Evolutionary conservation across 1,284 basidiomycete genomes (phyloP), one percentile per base, ranked within the genome.

Genomic region (Sparassis latifolia): DNA sequence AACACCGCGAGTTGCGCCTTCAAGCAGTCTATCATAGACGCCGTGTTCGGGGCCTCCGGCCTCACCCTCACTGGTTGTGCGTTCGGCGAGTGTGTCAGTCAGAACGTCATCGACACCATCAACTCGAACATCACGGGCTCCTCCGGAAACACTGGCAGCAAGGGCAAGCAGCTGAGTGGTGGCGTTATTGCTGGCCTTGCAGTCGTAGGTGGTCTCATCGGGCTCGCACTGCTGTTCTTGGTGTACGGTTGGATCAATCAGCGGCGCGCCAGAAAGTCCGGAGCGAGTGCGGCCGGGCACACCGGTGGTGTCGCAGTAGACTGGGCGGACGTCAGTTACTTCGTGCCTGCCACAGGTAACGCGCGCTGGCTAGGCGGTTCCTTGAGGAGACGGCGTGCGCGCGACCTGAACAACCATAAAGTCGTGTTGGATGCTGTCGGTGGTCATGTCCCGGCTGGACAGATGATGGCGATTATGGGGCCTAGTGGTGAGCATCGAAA

Each of bases 141-240:
- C 1, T 50, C 57, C 5, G 59, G 56, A 43, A 49, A 29, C 5
- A 10, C 46, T 7, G 42, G 48, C 3, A 51, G 58, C 3, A 62
- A 64, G 10, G 69, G 72, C 2, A 70, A 65, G 29, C 63, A 68
- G 29, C 78, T 95, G 2, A 78, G 82, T 49, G 77, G 81, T 0
- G 91, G 92, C 2, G 91, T 95, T 12, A 91, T 95, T 52, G 92
- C 87, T 33, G 92, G 92, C 10, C 69, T 96, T 20, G 90, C 84
- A 0, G 87, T 93, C 31, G 82, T 96, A 2, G 86, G 90, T 12
- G 76, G 69, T 0, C 63, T 95, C 39, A 49, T 88, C n/a, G 66
- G 78, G 1, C 58, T 82, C 1, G 78, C 84, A 0, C 63, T 92
- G 4, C 64, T 70, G 0, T 66, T 84, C 31, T 61, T 93, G 5